Evolutionary conservation across 139 green algal genomes (phyloP).

Genomic region (Dunaliella primolecta): DNA sequence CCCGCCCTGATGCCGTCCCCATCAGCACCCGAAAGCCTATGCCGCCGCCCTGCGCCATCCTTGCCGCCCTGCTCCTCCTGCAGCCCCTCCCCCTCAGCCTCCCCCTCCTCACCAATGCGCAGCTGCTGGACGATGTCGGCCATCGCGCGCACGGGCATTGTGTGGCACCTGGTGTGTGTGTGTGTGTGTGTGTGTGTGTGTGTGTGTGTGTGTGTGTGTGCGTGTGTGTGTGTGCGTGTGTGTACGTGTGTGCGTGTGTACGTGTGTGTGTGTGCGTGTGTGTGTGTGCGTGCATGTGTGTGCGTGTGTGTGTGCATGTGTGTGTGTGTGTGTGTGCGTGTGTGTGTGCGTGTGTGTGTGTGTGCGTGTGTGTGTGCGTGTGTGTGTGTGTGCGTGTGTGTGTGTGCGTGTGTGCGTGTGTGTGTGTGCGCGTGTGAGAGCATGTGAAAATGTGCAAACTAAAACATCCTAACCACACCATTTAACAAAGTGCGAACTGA

Average conservation of each 20-base stretch:
- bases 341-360: background rate
- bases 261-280: background rate
- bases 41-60: too few relatives aligned
- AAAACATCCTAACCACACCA: too few relatives aligned
- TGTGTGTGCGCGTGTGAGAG: background rate
- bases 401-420: background rate
- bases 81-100: background rate
- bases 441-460: background rate
- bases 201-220: background rate
- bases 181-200: background rate
- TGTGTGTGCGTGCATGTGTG: background rate
- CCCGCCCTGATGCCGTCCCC: too few relatives aligned
- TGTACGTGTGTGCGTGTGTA: too few relatives aligned
- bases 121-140: conserved; percentile 33
- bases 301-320: background rate
- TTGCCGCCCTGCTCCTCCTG: background rate
- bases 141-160: conserved; percentile 35
- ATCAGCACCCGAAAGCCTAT: background rate
- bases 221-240: background rate
- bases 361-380: background rate
- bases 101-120: background rate
- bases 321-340: background rate
- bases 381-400: background rate
- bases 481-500: too few relatives aligned
- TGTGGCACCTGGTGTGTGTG: conserved; percentile 21